These are phyloP conservation scores for Clarireedia paspali DNA, from an alignment of 2,329 filamentous ascomycete species.

Conservation along the genomic window DNA sequence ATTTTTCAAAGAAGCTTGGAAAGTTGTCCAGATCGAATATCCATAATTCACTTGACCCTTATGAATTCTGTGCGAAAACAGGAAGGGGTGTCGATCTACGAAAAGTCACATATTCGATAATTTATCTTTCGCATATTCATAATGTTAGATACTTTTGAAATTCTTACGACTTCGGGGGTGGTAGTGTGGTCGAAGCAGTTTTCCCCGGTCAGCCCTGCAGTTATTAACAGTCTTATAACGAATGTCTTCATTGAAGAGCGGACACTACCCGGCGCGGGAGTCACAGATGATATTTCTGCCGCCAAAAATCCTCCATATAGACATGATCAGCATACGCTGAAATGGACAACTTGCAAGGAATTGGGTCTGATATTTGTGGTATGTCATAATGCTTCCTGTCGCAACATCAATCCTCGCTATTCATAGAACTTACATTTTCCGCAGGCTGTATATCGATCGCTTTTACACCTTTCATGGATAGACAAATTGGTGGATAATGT, in stretches of 20 bases:
- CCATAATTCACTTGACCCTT: no score
- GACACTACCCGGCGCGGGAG: conserved; percentile 47
- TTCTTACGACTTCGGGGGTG: conserved; percentile 90
- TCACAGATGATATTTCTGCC: conserved; percentile 53
- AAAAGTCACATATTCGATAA: not conserved
- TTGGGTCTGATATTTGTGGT: conserved; percentile 93
- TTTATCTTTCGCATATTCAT: conserved; percentile 7
- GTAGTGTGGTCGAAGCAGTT: conserved; percentile 94
- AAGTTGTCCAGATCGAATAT: no score
- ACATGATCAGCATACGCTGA: conserved; percentile 88
- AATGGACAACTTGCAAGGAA: conserved; percentile 90
- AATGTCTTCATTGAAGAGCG: conserved; percentile 98
- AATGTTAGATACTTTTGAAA: conserved; percentile 97
- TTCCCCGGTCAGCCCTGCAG: conserved; percentile 66
- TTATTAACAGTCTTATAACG: conserved; percentile 91
- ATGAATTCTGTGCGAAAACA: no score
- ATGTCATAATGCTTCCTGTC: conserved; percentile 15
- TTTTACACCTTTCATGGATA: conserved; percentile 93
- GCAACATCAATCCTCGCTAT: not conserved
- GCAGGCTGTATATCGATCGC: conserved; percentile 91
- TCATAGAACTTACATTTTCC: conserved; percentile 1
- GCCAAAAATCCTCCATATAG: conserved; percentile 67
- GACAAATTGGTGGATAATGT: conserved; percentile 96
- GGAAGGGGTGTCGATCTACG: no score
- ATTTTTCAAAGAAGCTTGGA: not conserved